Evolutionary conservation across 352 stramenopile genomes (phyloP), one percentile per base, ranked within the genome.

Genomic region (Phytophthora fragariae): DNA sequence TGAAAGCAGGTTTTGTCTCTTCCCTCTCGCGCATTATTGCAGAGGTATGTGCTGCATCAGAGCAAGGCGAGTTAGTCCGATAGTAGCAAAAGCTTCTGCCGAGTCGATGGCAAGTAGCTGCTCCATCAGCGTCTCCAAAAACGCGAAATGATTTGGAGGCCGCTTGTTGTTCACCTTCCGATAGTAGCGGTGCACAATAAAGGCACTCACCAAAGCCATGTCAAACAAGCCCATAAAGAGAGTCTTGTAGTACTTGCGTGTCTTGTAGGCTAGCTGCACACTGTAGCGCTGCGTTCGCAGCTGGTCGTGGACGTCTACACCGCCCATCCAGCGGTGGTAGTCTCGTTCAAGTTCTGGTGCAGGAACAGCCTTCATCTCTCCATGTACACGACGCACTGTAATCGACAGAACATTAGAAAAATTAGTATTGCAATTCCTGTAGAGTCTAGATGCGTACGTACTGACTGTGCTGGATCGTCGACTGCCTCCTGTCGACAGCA

Each of bases 181-280:
- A 11, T 14, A 39, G 35, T 39, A 39, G 35, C 46, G 29, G 27
- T 72, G 57, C 2, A 77, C 53, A 39, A 77, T 61, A 50, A 46
- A 80, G 1, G 41, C 33, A 35, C 75, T 80, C 2, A 76, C 50
- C 7, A 80, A 39, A 1, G 60, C 60, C 61, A 75, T 77, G 60
- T 80, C 73, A 0, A 75, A 44, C 27, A 80, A 41, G 1, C 57
- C 73, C 21, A 80, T 17, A 15, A 75, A 75, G 24, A 80, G 53
- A 0, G 50, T 68, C 39, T 77, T 77, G 61, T 73, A 72, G 59
- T 80, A 77, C 50, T 76, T 77, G 1, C 8, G n/a, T 5, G 75
- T 66, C 0, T 59, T 14, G 14, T 53, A 41, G 5, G 29, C 15
- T 2, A 70, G 57, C 39, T 77, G 73, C 2, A 80, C 46, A 14